A percentile compares a stretch with the other conserved stretches of the same genome.
These are phyloP conservation scores for Sugiyamaella smithiae DNA, from an alignment of 805 yeast genomes.

Conservation along the genomic window DNA sequence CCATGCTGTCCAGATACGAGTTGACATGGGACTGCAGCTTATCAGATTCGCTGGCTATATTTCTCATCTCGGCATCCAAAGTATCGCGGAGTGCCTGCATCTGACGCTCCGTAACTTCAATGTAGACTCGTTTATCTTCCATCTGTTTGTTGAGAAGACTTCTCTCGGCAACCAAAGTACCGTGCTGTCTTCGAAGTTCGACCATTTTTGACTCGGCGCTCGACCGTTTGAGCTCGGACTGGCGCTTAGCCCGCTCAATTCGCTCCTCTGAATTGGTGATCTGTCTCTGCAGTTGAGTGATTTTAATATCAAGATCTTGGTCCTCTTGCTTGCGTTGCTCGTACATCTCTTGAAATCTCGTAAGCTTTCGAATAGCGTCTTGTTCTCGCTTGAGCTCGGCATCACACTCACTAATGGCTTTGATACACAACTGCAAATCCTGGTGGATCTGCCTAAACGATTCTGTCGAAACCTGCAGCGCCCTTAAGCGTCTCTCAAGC, in stretches of 20 bases:
- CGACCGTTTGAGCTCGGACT: slow-evolving; percentile 45
- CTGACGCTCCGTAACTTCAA: slow-evolving; percentile 44
- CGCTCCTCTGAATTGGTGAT: slow-evolving; percentile 49
- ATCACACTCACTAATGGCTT: slow-evolving; percentile 49
- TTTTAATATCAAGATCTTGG: slow-evolving; percentile 43
- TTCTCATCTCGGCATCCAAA: slow-evolving; percentile 52
- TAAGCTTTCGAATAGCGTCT: slow-evolving; percentile 38
- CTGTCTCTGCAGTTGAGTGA: slow-evolving; percentile 50
- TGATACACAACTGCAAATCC: slow-evolving; percentile 43
- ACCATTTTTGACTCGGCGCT: slow-evolving; percentile 43
- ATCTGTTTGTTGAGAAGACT: slow-evolving; percentile 40
- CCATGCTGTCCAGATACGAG: slow-evolving; percentile 52
- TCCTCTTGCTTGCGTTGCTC: slow-evolving; percentile 40
- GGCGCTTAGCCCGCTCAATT: slow-evolving; percentile 42
- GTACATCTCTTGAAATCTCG: slow-evolving; percentile 41
- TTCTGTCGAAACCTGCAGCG: slow-evolving; percentile 53
- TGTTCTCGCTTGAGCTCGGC: slow-evolving; percentile 46
- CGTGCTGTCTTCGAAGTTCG: slow-evolving; percentile 46
- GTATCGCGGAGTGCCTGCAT: slow-evolving; percentile 40
- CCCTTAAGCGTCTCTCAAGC: slow-evolving; percentile 49
- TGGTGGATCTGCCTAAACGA: slow-evolving; percentile 54
- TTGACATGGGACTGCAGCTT: slow-evolving; percentile 54
- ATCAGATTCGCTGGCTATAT: slow-evolving; percentile 52
- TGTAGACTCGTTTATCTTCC: slow-evolving; percentile 46
- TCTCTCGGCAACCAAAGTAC: slow-evolving; percentile 48